Base-by-base conservation (phyloP, 345 rosid species). In the Angophora floribunda region DNA sequence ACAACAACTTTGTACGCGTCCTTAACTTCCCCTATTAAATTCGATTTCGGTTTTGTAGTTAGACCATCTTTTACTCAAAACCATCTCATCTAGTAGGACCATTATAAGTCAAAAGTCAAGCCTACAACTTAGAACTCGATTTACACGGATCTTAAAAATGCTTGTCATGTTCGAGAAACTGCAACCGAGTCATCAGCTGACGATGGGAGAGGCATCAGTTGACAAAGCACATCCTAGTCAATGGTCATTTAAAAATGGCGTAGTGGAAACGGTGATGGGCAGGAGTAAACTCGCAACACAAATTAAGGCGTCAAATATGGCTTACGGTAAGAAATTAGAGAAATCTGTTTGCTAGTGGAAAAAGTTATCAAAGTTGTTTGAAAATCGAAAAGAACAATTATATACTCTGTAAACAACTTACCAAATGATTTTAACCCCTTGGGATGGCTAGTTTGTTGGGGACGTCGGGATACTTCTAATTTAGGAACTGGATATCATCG, bases 391-490 rank as follows among this genome's bases (percentile, higher is more conserved):
- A 4, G 6, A 22, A 57, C 63, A 57, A 57, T 21, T 9, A 57
- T 0, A 57, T 57, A 57, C 28, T 57, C 0, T 57, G 0, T 57
- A 57, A 55, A 22, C 61, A 21, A 57, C 13, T 57, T 22, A 5
- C 12, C 22, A 57, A 57, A 21, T 22, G 61, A 57, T 52, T 52
- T 52, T 17, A 52, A 52, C 17, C 17, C 19, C 24, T 19, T 22
- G 0, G 57, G 7, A 53, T 53, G n/a, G 13, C 0, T 26, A 12
- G 9, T 22, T 57, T 22, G 9, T 9, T 22, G 22, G 28, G 13
- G n/a, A n/a, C n/a, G 22, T 24, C 24, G 28, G 13, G n/a, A 57
- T 57, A 57, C 22, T 57, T 57, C 63, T 13, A 57, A 57, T 28
- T 57, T 57, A 57, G 12, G 24, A 57, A 57, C n/a, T 57, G 28